Conservation (phyloP, 192 early-diverging fungal genomes). For the Podila minutissima region DNA sequence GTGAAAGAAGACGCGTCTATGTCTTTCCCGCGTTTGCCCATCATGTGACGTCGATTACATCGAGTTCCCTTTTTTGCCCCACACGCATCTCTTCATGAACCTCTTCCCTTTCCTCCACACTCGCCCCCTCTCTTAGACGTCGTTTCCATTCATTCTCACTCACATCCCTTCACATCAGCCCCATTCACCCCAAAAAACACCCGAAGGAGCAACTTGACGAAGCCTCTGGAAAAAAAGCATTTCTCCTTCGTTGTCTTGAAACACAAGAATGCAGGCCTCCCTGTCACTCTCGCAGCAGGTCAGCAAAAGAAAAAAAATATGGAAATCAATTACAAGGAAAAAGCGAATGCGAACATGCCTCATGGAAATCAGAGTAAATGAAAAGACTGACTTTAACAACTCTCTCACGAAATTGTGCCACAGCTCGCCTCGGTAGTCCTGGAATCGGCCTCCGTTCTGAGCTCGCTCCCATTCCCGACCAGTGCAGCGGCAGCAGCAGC, state of each 20-base stretch:
- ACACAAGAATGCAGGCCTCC: conserved; percentile 1
- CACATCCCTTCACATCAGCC: background rate
- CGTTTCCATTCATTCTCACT: no score
- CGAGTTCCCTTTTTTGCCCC: no score
- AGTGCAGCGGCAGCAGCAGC: conserved; percentile 5
- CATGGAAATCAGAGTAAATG: background rate
- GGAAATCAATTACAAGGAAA: background rate
- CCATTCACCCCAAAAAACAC: no score
- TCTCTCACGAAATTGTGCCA: background rate
- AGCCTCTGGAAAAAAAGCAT: no score
- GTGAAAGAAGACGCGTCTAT: no score
- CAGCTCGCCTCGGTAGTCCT: conserved; percentile 33
- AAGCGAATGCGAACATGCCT: no score
- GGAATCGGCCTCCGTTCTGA: conserved; percentile 33
- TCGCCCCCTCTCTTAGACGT: background rate
- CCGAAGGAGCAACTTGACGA: no score
- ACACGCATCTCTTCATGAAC: background rate
- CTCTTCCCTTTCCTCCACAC: background rate
- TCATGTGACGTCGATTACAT: no score
- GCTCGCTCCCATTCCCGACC: conserved; percentile 17
- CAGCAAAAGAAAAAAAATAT: background rate
- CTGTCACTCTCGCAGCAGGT: background rate
- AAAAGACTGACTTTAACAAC: background rate
- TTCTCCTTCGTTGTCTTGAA: background rate
- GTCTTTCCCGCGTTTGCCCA: no score